Evolutionary conservation across 257 asterid genomes (phyloP).

Genomic region (Ilex aquifolium): DNA sequence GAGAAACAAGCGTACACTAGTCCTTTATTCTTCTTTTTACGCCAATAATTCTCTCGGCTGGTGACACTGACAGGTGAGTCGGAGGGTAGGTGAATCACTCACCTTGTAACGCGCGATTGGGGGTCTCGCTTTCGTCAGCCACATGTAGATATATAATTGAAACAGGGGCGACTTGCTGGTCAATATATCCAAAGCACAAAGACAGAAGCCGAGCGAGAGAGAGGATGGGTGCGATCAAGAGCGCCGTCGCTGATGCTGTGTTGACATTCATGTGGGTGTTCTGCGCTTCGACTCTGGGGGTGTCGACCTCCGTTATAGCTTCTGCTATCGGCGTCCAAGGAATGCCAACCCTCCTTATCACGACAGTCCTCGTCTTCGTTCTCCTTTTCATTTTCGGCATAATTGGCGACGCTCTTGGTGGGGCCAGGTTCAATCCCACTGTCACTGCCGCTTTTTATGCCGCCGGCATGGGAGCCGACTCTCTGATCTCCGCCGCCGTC

Average conservation of each 20-base stretch:
- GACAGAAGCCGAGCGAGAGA: neutral
- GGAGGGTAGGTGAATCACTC: too few species aligned
- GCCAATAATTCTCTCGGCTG: too few species aligned
- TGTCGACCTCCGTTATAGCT: conserved; percentile 38
- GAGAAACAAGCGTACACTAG: too few species aligned
- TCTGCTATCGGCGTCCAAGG: conserved; percentile 42
- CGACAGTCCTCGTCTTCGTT: conserved; percentile 43
- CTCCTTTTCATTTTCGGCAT: conserved; percentile 58
- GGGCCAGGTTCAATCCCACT: conserved; percentile 86
- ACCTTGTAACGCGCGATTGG: too few species aligned
- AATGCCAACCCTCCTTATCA: conserved; percentile 41
- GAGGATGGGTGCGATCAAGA: conserved; percentile 31
- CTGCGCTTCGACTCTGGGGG: conserved; percentile 37
- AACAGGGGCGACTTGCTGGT: too few species aligned
- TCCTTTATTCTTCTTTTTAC: too few species aligned
- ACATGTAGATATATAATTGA: too few species aligned
- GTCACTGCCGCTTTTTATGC: conserved; percentile 76
- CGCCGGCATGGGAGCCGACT: conserved; percentile 63
- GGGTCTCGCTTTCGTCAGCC: too few species aligned
- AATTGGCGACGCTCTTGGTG: conserved; percentile 65
- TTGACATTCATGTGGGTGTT: conserved; percentile 42
- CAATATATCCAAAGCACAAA: too few species aligned
- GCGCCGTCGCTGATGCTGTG: conserved; percentile 31
- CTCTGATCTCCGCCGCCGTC: conserved; percentile 61
- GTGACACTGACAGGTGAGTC: too few species aligned